Evolutionary conservation across 78 protist species (phyloP), one percentile per base, ranked within the genome.

Genomic region (Dictyostelium discoideum): DNA sequence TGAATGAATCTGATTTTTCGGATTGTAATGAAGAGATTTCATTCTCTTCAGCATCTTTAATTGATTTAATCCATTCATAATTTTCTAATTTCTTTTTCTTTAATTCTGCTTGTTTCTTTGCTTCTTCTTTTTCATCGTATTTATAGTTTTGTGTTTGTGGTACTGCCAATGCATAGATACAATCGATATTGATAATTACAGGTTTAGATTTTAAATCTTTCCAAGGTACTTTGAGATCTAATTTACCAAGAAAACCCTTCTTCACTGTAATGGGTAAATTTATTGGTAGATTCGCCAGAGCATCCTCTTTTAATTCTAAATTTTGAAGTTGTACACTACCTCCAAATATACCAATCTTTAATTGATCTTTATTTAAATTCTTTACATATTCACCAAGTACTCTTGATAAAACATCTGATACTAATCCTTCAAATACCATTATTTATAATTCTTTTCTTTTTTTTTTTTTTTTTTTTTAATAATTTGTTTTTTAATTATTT

Each of bases 161-260:
- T 9, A 80, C 81, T 24, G 92, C 85, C 37, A 95, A 29, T 65
- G 92, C 88, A 74, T 48, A 93, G 18, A 85, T 93, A 9, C 37
- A 39, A 24, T 81, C 87, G 67, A 97, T 86, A 69, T 86, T 26
- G 29, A 95, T 94, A 32, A 92, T 77, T 11, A 97, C 98, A 39
- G 98, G 97, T 54, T 95, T 84, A 5, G 95, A 78, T 46, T 93
- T 95, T 48, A 97, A 65, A 46, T 88, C 92, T 48, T 92, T 95
- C 98, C 98, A 97, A 8, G 98, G 97, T 5, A 97, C 96, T 42
- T 86, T 81, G 1, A 97, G 44, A 16, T 84, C 96, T 11, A 97
- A 54, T 60, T 57, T 90, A 46, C 97, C 97, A 3, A 97, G 73
- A 18, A 92, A 78, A 11, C 98, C 98, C 50, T 87, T 92, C 69